Evolutionary conservation across 345 rosid species (phyloP).

Genomic region (Hevea brasiliensis): DNA sequence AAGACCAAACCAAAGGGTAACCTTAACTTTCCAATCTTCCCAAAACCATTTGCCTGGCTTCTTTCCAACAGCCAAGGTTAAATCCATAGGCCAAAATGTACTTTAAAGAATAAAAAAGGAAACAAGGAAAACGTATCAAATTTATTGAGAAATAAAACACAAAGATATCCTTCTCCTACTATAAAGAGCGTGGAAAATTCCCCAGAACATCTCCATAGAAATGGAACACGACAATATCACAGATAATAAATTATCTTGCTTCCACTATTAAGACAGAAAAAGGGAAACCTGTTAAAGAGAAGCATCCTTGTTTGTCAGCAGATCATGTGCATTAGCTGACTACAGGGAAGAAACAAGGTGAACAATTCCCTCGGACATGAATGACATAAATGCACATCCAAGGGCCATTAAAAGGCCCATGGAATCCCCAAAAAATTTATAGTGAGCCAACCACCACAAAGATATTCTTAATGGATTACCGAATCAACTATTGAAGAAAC

Average conservation of each 20-base stretch:
- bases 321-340: too few species aligned
- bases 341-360: too few species aligned
- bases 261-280: too few species aligned
- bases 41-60: conserved; percentile 11
- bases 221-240: too few species aligned
- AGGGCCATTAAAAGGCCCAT: too few species aligned
- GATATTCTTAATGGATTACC: too few species aligned
- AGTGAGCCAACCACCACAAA: not conserved
- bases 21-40: not conserved
- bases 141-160: not conserved
- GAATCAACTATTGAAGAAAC: not conserved
- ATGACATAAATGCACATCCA: too few species aligned
- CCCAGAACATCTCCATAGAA: not conserved
- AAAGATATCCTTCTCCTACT: not conserved
- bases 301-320: too few species aligned
- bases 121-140: not conserved
- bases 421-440: too few species aligned
- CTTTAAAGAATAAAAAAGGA: not conserved
- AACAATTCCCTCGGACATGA: too few species aligned
- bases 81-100: not conserved
- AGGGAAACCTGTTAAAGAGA: too few species aligned
- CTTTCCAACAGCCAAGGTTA: not conserved
- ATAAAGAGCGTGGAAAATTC: not conserved
- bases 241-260: too few species aligned
- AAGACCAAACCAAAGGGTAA: not conserved